Evolutionary conservation across 176 grass and related monocot genomes (phyloP).

Genomic region (Carex pumila): DNA sequence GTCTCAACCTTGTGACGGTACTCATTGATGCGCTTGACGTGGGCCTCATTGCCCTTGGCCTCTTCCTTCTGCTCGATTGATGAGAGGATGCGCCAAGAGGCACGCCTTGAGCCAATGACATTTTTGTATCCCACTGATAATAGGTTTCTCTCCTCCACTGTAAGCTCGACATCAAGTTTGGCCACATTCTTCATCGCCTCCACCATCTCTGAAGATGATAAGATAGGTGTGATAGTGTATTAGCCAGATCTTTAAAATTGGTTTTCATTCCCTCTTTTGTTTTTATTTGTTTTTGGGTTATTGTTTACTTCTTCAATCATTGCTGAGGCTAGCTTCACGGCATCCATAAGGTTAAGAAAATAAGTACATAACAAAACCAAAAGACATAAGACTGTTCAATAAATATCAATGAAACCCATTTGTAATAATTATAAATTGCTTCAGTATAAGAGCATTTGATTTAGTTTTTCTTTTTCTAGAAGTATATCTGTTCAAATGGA

Average conservation of each 20-base stretch:
- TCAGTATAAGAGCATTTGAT: neutral
- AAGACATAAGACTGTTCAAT: neutral
- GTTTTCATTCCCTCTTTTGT: neutral
- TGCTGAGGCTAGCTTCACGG: neutral
- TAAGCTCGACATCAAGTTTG: slow-evolving; percentile 41
- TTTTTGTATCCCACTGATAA: slow-evolving; percentile 63
- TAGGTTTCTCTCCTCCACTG: slow-evolving; percentile 56
- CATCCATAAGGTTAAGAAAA: neutral
- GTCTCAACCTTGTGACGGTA: slow-evolving; percentile 43
- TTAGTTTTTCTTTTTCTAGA: neutral
- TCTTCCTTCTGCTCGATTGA: slow-evolving; percentile 49
- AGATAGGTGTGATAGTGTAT: neutral
- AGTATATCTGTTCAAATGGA: neutral
- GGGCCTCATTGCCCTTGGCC: slow-evolving; percentile 40
- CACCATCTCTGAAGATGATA: slow-evolving; percentile 46
- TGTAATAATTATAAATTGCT: neutral
- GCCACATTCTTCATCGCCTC: slow-evolving; percentile 53
- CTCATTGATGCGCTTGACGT: slow-evolving; percentile 27
- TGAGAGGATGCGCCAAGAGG: slow-evolving; percentile 41
- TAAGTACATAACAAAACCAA: neutral
- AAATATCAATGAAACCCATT: neutral
- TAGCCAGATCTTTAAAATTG: slow-evolving; percentile 1
- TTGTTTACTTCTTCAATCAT: neutral
- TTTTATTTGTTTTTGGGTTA: neutral
- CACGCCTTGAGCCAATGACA: slow-evolving; percentile 37